Percentiles rank a stretch among this genome's conserved stretches.
Evolutionary conservation across 1,139 yeast species (phyloP).

Genomic region (Magnusiomyces ingens): DNA sequence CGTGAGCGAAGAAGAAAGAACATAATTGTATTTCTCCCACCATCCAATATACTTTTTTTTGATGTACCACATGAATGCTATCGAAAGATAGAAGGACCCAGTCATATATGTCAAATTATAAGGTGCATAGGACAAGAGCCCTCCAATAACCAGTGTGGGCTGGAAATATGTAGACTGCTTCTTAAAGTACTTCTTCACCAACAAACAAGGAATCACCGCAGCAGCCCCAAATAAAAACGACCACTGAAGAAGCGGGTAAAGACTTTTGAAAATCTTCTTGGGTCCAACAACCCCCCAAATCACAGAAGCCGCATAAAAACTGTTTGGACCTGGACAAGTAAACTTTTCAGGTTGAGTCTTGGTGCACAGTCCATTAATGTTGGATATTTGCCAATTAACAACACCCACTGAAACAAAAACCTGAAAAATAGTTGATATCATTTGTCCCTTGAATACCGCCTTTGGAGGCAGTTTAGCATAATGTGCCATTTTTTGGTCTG

Average conservation of each 20-base stretch:
- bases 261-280: slow-evolving; percentile 41
- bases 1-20: slow-evolving; percentile 34
- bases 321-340: slow-evolving; percentile 35
- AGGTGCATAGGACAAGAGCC: neutral
- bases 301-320: slow-evolving; percentile 33
- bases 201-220: slow-evolving; percentile 38
- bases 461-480: slow-evolving; percentile 56
- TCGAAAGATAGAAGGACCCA: slow-evolving; percentile 30
- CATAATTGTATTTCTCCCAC: slow-evolving; percentile 71
- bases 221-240: slow-evolving; percentile 50
- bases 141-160: neutral
- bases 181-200: slow-evolving; percentile 31
- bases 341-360: slow-evolving; percentile 34
- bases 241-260: slow-evolving; percentile 42
- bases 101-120: neutral
- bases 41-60: slow-evolving; percentile 31
- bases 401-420: slow-evolving; percentile 46
- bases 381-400: slow-evolving; percentile 45
- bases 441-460: slow-evolving; percentile 53
- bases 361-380: slow-evolving; percentile 44
- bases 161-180: slow-evolving; percentile 6
- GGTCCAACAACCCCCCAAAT: slow-evolving; percentile 62
- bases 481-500: slow-evolving; percentile 55
- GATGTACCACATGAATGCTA: slow-evolving; percentile 37
- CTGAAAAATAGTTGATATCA: slow-evolving; percentile 36